phyloP scores from a whole-genome alignment of 2,329 filamentous ascomycete species.

The Paraphaeosphaeria sporulosa region DNA sequence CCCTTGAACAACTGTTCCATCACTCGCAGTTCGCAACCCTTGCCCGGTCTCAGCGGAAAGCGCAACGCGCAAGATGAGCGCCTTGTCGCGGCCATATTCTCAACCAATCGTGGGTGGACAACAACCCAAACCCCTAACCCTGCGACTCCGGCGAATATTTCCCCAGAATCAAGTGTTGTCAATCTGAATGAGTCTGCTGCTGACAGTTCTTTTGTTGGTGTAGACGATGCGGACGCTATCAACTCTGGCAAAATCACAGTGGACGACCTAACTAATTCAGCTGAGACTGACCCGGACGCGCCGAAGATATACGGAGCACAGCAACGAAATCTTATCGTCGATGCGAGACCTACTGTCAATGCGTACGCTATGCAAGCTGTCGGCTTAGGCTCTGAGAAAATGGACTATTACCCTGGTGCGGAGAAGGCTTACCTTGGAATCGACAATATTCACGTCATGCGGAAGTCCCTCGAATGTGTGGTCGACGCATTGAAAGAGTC shows the following conservation, averaged over 20 bases:
- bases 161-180: conserved; percentile 44
- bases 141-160: conserved; percentile 30
- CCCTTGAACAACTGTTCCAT: conserved; percentile 97
- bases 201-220: conserved; percentile 45
- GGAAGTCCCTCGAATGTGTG: conserved; percentile 85
- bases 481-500: conserved; percentile 91
- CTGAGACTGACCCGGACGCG: conserved; percentile 45
- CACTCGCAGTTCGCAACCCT: conserved; percentile 90
- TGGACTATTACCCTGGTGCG: conserved; percentile 94
- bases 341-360: conserved; percentile 92
- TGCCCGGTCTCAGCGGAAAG: conserved; percentile 84
- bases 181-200: conserved; percentile 42
- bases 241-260: conserved; percentile 26
- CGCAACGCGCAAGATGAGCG: conserved; percentile 96
- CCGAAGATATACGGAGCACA: conserved; percentile 82
- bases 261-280: conserved; percentile 40
- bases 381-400: conserved; percentile 94
- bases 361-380: conserved; percentile 93
- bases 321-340: conserved; percentile 92
- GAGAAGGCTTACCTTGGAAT: conserved; percentile 93
- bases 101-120: conserved; percentile 61
- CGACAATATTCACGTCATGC: conserved; percentile 98
- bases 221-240: conserved; percentile 33
- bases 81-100: conserved; percentile 90
- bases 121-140: conserved; percentile 33